phyloP scores from a whole-genome alignment of 2,329 filamentous ascomycete genomes.

The Hymenotorrendiella dingleyae region DNA sequence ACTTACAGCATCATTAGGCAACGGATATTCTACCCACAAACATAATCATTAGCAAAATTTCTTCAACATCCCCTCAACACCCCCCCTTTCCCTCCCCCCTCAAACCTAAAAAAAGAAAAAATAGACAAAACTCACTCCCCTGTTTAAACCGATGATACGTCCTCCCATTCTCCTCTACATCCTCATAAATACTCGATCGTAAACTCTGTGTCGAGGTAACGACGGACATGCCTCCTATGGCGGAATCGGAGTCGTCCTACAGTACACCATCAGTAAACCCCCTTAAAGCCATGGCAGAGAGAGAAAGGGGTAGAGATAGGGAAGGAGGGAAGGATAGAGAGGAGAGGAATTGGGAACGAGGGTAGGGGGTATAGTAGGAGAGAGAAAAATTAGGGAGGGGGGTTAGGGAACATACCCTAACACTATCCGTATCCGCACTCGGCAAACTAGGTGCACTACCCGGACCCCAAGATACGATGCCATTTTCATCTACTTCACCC shows the following conservation, averaged over 20 bases:
- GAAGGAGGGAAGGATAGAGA: too few species aligned
- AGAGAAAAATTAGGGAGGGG: too few species aligned
- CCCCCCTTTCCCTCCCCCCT: too few species aligned
- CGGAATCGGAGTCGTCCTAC: neutral
- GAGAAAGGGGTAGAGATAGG: neutral
- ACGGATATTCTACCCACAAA: conserved; percentile 11
- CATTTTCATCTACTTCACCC: neutral
- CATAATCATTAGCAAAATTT: conserved; percentile 1
- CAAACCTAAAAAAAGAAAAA: neutral
- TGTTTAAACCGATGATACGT: conserved; percentile 22
- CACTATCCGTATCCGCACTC: conserved; percentile 2
- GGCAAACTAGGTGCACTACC: conserved; percentile 1
- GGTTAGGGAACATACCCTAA: neutral
- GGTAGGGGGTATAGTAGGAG: too few species aligned
- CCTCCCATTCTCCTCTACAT: conserved; percentile 31
- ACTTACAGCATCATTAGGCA: conserved; percentile 17
- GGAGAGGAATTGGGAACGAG: too few species aligned
- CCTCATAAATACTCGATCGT: conserved; percentile 17
- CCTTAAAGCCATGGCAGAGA: neutral
- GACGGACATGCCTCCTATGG: too few species aligned
- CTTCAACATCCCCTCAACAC: too few species aligned
- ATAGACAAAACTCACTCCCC: conserved; percentile 9
- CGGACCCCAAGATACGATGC: conserved; percentile 1
- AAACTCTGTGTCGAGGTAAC: conserved; percentile 1
- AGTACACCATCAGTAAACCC: neutral